Base-by-base conservation (phyloP, 768 basidiomycete species). In the Lentinus brumalis region DNA sequence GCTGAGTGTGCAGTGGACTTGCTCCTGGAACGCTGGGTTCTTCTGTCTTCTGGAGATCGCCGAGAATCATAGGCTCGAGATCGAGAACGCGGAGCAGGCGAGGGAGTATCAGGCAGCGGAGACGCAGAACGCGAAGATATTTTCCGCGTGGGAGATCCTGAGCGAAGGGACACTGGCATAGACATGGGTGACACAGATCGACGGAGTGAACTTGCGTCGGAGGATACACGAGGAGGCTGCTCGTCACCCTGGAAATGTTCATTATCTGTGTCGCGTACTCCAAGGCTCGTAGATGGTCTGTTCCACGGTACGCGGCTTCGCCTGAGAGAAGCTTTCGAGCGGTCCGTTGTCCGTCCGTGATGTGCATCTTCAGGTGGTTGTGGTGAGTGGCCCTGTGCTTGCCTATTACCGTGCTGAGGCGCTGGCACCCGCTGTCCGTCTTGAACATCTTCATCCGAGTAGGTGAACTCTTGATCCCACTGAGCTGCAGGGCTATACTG, bases 381-480 rank as follows among this genome's bases (percentile, higher is more conserved):
- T 21, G 21, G 46, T 32, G 46, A n/a, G 45, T 32, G 21, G 39
- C 18, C 18, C 10, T 26, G 39, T 10, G 6, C 18, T 29, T 18
- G 40, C 21, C 3, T 3, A 26, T 29, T 42, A 14, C 29, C 46
- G 46, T 49, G 11, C 12, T 26, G 21, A 26, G 1, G 21, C 21
- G 2, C 21, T 30, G 12, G 40, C 10, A 18, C 26, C 16, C 5
- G n/a, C 21, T 26, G 35, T 11, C 10, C 14, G 5, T 12, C 47
- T 9, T 3, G 11, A 0, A 14, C 41, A 2, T 45, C 57, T 11
- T 60, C 55, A 14, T 67, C 61, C 1, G 66, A 64, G 32, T 65
- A 67, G 1, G 47, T 53, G 2, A 61, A 63, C 35, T 60, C 58
- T 1, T 61, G 54, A 31, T 67, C 66, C n/a, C 52, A 44, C 3